Evolutionary conservation across 768 basidiomycete species (phyloP).

Genomic region (Xerocomellus chrysenteron): DNA sequence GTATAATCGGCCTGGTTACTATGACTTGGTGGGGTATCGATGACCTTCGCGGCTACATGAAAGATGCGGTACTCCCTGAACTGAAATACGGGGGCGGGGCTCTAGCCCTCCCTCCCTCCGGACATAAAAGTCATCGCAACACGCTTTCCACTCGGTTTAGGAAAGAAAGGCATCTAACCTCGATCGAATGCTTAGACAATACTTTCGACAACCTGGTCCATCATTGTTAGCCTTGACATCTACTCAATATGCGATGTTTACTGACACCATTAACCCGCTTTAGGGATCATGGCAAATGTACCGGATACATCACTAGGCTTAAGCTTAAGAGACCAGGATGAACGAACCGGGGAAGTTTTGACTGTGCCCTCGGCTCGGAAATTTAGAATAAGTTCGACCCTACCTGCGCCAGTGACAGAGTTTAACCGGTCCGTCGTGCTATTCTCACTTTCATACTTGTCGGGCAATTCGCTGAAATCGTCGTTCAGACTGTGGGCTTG

Average conservation of each 20-base stretch:
- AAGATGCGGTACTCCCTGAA: constrained; percentile 33
- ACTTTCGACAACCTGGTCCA: constrained; percentile 29
- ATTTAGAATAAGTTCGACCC: constrained; percentile 25
- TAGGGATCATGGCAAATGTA: constrained; percentile 31
- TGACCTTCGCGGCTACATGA: constrained; percentile 35
- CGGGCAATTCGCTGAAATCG: neutral
- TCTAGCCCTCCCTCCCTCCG: constrained; percentile 20
- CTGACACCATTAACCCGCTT: neutral
- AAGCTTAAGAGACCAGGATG: constrained; percentile 24
- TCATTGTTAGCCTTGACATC: constrained; percentile 24
- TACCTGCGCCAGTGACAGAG: constrained; percentile 33
- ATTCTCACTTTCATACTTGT: neutral
- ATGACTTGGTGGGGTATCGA: constrained; percentile 34
- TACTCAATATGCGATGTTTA: neutral
- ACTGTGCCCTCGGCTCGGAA: constrained; percentile 33
- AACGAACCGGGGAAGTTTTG: constrained; percentile 26
- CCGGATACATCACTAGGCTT: constrained; percentile 30
- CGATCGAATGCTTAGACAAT: constrained; percentile 28
- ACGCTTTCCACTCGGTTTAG: constrained; percentile 34
- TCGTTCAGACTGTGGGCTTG: constrained; percentile 29
- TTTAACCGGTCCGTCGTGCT: constrained; percentile 26
- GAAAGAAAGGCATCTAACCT: constrained; percentile 32
- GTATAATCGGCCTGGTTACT: neutral
- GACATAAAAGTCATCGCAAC: constrained; percentile 37
- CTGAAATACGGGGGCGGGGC: constrained; percentile 28